Conservation (phyloP, 805 yeast species). For the Candida broadrunensis region DNA sequence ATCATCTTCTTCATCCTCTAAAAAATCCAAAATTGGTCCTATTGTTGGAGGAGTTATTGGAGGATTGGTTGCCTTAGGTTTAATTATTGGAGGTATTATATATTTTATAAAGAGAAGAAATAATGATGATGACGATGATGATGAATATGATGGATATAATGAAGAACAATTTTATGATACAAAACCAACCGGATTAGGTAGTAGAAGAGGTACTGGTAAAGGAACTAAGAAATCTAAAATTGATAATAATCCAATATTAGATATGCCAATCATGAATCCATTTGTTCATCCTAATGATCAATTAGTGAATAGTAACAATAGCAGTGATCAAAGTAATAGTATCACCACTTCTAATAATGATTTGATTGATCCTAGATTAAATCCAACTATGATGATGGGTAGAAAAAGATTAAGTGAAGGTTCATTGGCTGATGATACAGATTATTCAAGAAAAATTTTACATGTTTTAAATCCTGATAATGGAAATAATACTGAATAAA, state of each 20-base stretch:
- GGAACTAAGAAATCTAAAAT: constrained; percentile 14
- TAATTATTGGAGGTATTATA: constrained; percentile 22
- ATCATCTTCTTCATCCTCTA: constrained; percentile 1
- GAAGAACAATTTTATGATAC: constrained; percentile 23
- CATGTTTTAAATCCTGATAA: constrained; percentile 86
- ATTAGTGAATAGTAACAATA: constrained; percentile 16
- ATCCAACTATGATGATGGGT: constrained; percentile 79
- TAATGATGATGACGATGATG: constrained; percentile 29
- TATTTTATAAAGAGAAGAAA: constrained; percentile 30
- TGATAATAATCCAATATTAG: constrained; percentile 23
- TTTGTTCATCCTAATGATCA: constrained; percentile 60
- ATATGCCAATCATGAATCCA: constrained; percentile 53
- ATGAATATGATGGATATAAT: constrained; percentile 31
- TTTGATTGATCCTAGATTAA: constrained; percentile 58
- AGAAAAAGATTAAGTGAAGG: constrained; percentile 84
- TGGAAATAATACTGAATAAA: too few relatives aligned
- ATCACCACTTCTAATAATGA: neutral
- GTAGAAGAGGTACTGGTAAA: constrained; percentile 9
- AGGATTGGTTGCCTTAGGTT: constrained; percentile 31
- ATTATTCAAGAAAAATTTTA: constrained; percentile 65
- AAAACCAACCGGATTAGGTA: constrained; percentile 17
- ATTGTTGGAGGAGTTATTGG: constrained; percentile 47
- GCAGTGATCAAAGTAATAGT: constrained; percentile 2
- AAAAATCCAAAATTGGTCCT: constrained; percentile 29
- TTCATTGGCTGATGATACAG: constrained; percentile 81